Evolutionary conservation across 257 asterid genomes (phyloP).

Genomic region (Solanum dulcamara): DNA sequence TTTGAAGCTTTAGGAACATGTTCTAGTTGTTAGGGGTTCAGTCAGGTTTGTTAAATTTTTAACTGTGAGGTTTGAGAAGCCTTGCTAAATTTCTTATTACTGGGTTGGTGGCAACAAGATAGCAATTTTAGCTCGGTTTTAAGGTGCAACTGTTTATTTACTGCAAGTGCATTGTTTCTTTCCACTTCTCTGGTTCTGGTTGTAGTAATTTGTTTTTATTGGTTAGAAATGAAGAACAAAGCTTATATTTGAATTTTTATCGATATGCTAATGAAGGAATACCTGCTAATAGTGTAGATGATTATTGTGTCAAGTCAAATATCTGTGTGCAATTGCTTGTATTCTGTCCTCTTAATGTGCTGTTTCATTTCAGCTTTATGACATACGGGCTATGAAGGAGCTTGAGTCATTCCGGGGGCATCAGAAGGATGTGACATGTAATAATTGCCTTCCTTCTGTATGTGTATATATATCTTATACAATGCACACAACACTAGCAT

Average conservation of each 20-base stretch:
- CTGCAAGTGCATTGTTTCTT: neutral
- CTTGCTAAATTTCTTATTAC: neutral
- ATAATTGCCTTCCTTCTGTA: neutral
- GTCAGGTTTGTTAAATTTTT: neutral
- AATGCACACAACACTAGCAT: neutral
- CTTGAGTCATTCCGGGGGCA: slow-evolving; percentile 97
- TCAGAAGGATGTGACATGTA: slow-evolving; percentile 89
- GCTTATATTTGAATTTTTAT: neutral
- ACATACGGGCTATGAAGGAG: slow-evolving; percentile 98
- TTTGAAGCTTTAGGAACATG: neutral
- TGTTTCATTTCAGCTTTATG: slow-evolving; percentile 64
- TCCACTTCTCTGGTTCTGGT: neutral
- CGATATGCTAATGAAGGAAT: neutral
- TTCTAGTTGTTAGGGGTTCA: neutral
- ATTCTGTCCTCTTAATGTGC: neutral
- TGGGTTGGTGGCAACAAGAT: neutral
- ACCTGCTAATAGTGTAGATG: neutral
- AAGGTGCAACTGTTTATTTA: neutral
- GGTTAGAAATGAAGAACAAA: neutral
- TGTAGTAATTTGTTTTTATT: neutral
- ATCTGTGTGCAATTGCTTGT: neutral
- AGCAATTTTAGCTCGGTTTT: neutral
- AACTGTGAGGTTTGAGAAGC: neutral
- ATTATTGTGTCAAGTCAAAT: neutral
- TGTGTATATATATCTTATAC: neutral